Percentiles rank a stretch among this genome's conserved stretches.
Evolutionary conservation across 805 yeast genomes (phyloP).

Genomic region (Grigorovia humatica): DNA sequence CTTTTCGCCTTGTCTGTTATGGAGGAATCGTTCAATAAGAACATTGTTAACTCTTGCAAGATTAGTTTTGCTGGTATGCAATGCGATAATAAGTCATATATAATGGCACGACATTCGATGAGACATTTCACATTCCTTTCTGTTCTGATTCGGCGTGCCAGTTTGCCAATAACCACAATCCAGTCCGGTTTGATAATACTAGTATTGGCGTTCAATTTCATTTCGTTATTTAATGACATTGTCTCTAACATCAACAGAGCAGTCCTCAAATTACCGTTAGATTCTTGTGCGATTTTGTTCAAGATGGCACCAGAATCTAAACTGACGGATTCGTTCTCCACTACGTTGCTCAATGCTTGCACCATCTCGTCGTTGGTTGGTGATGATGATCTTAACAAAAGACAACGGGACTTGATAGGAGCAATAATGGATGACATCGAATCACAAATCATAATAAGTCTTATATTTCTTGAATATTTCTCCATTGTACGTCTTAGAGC

Average conservation of each 20-base stretch:
- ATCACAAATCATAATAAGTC: constrained; percentile 77
- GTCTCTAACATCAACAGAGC: constrained; percentile 78
- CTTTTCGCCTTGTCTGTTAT: constrained; percentile 25
- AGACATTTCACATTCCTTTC: constrained; percentile 53
- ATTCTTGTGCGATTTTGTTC: constrained; percentile 40
- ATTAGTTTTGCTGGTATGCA: constrained; percentile 87
- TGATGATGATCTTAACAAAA: constrained; percentile 78
- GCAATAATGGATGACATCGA: constrained; percentile 85
- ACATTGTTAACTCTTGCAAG: constrained; percentile 49
- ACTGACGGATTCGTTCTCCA: constrained; percentile 42
- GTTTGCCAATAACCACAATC: constrained; percentile 64
- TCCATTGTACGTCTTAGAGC: constrained; percentile 95
- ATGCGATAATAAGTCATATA: constrained; percentile 82
- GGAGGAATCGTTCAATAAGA: constrained; percentile 29
- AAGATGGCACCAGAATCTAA: constrained; percentile 37
- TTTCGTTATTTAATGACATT: constrained; percentile 56
- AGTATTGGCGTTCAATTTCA: constrained; percentile 34
- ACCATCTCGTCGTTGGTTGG: constrained; percentile 57
- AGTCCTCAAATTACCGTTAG: constrained; percentile 67
- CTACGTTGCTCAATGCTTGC: constrained; percentile 43
- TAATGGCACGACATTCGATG: constrained; percentile 48
- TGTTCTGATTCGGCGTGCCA: constrained; percentile 49
- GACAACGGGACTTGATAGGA: constrained; percentile 89
- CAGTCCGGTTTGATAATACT: constrained; percentile 72
- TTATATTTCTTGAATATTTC: constrained; percentile 77